These are phyloP conservation scores for Nematocida homosporus DNA, from an alignment of 371 early-diverging fungal genomes.

Conservation along the genomic window DNA sequence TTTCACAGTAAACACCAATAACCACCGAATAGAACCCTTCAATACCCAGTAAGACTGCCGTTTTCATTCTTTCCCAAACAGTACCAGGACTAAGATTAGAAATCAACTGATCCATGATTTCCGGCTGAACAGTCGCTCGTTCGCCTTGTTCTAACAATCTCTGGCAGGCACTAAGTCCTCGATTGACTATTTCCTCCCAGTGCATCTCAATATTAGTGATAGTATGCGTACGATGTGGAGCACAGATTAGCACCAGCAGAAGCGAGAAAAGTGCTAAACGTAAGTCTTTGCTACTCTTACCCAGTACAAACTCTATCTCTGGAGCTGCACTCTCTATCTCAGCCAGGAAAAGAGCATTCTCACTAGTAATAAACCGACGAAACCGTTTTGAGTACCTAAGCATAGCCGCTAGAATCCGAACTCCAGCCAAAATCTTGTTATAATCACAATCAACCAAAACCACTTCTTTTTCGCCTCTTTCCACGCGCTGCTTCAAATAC, in stretches of 20 bases:
- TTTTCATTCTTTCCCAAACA: background rate
- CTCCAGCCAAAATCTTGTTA: conserved; percentile 36
- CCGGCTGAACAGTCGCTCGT: background rate
- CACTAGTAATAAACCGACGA: background rate
- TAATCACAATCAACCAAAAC: conserved; percentile 30
- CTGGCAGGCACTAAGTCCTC: background rate
- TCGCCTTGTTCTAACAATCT: background rate
- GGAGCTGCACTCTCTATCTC: conserved; percentile 15
- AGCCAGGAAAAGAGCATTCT: too few species aligned
- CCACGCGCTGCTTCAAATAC: background rate
- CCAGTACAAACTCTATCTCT: background rate
- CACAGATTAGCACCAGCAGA: background rate
- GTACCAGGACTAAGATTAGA: background rate
- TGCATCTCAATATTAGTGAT: background rate
- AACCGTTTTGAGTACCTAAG: conserved; percentile 38
- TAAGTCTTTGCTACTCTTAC: too few species aligned
- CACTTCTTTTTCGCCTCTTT: background rate
- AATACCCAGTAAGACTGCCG: background rate
- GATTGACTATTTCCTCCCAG: background rate
- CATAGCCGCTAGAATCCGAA: conserved; percentile 35
- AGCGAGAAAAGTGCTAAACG: conserved; percentile 18
- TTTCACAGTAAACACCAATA: background rate
- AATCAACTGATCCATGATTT: background rate
- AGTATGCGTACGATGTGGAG: background rate
- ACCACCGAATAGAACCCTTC: background rate